A percentile compares a stretch with the other conserved stretches of the same genome.
These are phyloP conservation scores for Cytospora chrysosperma DNA, from an alignment of 2,329 filamentous ascomycete species.

Conservation along the genomic window DNA sequence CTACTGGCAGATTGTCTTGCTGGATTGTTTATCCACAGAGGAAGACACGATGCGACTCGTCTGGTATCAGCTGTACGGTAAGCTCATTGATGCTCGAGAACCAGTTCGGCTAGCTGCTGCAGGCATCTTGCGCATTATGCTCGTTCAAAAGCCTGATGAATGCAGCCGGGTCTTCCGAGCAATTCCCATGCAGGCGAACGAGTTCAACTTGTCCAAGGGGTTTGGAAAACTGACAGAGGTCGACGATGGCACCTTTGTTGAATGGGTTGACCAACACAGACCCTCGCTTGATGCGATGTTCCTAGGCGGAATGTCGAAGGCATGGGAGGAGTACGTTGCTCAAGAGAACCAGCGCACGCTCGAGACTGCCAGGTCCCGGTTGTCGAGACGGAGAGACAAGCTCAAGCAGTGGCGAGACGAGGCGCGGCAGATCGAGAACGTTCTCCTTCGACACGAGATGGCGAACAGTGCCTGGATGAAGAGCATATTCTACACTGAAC, in stretches of 20 bases:
- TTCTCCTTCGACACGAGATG: slow-evolving; percentile 78
- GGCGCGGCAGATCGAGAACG: slow-evolving; percentile 65
- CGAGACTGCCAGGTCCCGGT: slow-evolving; percentile 68
- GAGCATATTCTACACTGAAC: slow-evolving; percentile 90
- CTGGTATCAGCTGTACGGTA: slow-evolving; percentile 90
- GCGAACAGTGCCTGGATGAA: slow-evolving; percentile 90
- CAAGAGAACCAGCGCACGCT: slow-evolving; percentile 78
- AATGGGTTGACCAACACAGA: slow-evolving; percentile 83
- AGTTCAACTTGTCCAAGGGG: slow-evolving; percentile 61
- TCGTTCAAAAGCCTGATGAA: slow-evolving; percentile 90
- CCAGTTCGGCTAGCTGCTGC: slow-evolving; percentile 73
- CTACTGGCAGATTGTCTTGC: slow-evolving; percentile 93
- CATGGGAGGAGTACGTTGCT: slow-evolving; percentile 85
- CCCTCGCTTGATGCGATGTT: slow-evolving; percentile 79
- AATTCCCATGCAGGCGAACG: slow-evolving; percentile 61
- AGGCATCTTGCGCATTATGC: slow-evolving; percentile 83
- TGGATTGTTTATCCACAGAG: slow-evolving; percentile 74
- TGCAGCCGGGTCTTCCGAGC: slow-evolving; percentile 72
- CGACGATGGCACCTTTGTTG: slow-evolving; percentile 83
- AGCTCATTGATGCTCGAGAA: slow-evolving; percentile 70
- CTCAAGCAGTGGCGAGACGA: slow-evolving; percentile 78
- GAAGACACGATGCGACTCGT: slow-evolving; percentile 81
- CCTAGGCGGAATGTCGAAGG: slow-evolving; percentile 73
- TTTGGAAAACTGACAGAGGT: slow-evolving; percentile 84
- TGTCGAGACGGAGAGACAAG: slow-evolving; percentile 76